Conservation (phyloP, 2,329 filamentous ascomycete genomes). For the Ceratocystis albifundus region DNA sequence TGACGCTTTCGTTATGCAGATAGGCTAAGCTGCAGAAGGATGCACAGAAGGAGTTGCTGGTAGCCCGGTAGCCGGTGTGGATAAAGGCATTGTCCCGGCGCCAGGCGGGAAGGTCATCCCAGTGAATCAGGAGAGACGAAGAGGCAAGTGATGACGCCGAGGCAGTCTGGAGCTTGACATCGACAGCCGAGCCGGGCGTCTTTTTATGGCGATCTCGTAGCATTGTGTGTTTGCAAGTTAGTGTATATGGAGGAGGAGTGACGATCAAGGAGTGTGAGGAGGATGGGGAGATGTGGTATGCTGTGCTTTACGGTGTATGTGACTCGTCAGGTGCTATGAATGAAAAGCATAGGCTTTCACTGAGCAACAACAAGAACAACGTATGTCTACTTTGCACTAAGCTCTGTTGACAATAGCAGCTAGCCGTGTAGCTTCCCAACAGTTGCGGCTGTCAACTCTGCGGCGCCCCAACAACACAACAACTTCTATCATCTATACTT, state of each 20-base stretch:
- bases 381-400: too few species aligned
- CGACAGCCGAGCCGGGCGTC: not conserved
- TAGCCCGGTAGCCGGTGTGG: conserved; percentile 42
- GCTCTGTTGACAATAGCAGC: too few species aligned
- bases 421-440: too few species aligned
- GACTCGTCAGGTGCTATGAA: too few species aligned
- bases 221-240: not conserved
- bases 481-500: too few species aligned
- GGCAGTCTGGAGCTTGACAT: not conserved
- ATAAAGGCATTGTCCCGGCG: conserved; percentile 50
- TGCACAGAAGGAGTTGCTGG: conserved; percentile 37
- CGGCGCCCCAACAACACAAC: too few species aligned
- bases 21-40: conserved; percentile 40
- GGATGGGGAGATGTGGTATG: not conserved
- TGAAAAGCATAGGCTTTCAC: too few species aligned
- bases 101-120: conserved; percentile 49
- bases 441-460: too few species aligned
- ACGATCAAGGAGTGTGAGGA: not conserved
- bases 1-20: conserved; percentile 52
- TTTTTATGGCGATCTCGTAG: conserved; percentile 1
- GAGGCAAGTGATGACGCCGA: not conserved
- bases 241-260: not conserved
- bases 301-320: not conserved
- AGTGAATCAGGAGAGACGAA: conserved; percentile 28
- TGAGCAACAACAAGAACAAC: too few species aligned